Percentiles rank a stretch among this genome's conserved stretches.
Conservation (phyloP, 2,329 filamentous ascomycete species). For the Endoconidiophora polonica region DNA sequence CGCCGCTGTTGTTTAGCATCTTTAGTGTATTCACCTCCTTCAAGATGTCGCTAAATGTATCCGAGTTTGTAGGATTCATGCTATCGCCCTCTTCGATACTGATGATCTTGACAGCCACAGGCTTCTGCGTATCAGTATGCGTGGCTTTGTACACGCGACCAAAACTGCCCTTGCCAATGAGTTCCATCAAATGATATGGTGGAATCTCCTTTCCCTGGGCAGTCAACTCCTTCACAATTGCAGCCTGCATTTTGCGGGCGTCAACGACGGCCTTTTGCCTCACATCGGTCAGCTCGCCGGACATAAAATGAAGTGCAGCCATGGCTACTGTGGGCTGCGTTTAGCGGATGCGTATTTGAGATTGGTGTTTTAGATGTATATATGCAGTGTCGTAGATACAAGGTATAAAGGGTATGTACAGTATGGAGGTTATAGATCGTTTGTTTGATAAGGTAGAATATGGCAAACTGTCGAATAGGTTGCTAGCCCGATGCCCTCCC, state of each 20-base stretch:
- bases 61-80: constrained; percentile 36
- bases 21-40: constrained; percentile 38
- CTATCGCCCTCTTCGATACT: constrained; percentile 56
- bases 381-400: not conserved
- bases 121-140: constrained; percentile 21
- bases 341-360: not conserved
- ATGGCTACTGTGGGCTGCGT: not conserved
- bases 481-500: too few species aligned
- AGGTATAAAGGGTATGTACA: not conserved
- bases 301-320: constrained; percentile 10
- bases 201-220: constrained; percentile 38
- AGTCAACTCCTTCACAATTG: constrained; percentile 39
- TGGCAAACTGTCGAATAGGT: too few species aligned
- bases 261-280: constrained; percentile 34
- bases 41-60: constrained; percentile 34
- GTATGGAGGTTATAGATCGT: not conserved
- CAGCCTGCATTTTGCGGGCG: constrained; percentile 44
- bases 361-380: too few species aligned
- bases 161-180: constrained; percentile 51
- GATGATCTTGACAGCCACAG: constrained; percentile 58
- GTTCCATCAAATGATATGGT: constrained; percentile 41
- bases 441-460: too few species aligned
- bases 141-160: constrained; percentile 47
- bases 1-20: constrained; percentile 42
- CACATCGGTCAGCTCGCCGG: constrained; percentile 10